Percentiles rank a stretch among this genome's conserved stretches.
phyloP scores from a whole-genome alignment of 768 basidiomycete species.

The Thelephora ganbajun region DNA sequence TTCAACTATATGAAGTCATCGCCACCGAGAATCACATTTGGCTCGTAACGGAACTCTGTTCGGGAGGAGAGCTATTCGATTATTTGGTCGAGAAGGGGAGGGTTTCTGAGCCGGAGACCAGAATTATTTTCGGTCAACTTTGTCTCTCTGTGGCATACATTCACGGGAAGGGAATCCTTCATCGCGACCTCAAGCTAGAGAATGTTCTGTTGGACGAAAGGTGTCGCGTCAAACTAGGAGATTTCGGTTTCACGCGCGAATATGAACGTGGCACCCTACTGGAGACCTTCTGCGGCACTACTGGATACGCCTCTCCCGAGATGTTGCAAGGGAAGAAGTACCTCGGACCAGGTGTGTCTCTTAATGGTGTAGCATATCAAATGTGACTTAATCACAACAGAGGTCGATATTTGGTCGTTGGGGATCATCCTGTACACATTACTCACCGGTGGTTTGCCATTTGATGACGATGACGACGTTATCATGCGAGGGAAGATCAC shows the following conservation, averaged over 20 bases:
- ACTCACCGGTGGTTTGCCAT: slow-evolving; percentile 80
- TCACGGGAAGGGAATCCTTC: slow-evolving; percentile 87
- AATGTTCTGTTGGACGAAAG: slow-evolving; percentile 87
- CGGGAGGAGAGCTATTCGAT: slow-evolving; percentile 95
- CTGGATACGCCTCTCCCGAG: slow-evolving; percentile 87
- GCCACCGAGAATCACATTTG: slow-evolving; percentile 93
- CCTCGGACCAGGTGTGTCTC: slow-evolving; percentile 66
- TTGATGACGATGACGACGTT: slow-evolving; percentile 79
- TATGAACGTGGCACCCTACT: slow-evolving; percentile 65
- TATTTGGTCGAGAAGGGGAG: slow-evolving; percentile 94
- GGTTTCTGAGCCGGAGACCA: slow-evolving; percentile 70
- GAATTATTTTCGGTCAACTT: slow-evolving; percentile 88
- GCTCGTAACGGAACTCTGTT: slow-evolving; percentile 95
- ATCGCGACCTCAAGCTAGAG: slow-evolving; percentile 93
- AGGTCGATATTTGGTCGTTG: slow-evolving; percentile 93
- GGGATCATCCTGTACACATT: slow-evolving; percentile 86
- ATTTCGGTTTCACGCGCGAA: slow-evolving; percentile 91
- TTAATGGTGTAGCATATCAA: background rate
- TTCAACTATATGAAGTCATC: slow-evolving; percentile 94
- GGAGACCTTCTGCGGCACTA: slow-evolving; percentile 94
- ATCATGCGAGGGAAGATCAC: slow-evolving; percentile 79
- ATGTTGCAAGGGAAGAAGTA: slow-evolving; percentile 85
- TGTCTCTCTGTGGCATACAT: slow-evolving; percentile 88
- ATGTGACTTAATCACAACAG: slow-evolving; percentile 24
- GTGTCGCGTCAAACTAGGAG: slow-evolving; percentile 84